Evolutionary conservation across 495 filamentous ascomycete species (phyloP).

Genomic region (Halenospora varia): DNA sequence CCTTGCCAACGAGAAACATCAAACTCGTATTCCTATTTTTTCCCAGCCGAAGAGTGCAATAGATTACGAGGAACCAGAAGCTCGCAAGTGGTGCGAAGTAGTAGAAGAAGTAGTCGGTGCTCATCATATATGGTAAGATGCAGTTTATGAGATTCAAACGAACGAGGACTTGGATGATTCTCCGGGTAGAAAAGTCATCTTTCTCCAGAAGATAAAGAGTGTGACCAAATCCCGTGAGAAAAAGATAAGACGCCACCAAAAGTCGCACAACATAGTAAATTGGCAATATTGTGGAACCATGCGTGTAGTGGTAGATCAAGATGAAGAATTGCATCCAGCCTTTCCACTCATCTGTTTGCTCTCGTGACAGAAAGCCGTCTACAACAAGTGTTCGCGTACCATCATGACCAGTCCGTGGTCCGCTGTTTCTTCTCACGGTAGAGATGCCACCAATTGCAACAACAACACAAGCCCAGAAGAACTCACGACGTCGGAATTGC

Average conservation of each 20-base stretch:
- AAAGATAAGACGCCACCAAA: constrained; percentile 56
- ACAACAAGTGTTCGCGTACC: constrained; percentile 10
- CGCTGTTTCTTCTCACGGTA: constrained; percentile 29
- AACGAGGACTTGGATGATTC: constrained; percentile 44
- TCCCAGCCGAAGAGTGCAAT: constrained; percentile 40
- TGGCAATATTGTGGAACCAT: constrained; percentile 43
- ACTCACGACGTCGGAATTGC: constrained; percentile 37
- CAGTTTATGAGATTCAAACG: constrained; percentile 53
- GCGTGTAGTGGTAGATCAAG: constrained; percentile 54
- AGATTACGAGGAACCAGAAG: constrained; percentile 59
- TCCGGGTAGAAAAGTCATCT: constrained; percentile 49
- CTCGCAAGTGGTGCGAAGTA: constrained; percentile 55
- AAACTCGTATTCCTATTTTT: constrained; percentile 36
- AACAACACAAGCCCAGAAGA: constrained; percentile 31
- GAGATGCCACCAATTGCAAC: constrained; percentile 35
- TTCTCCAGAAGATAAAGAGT: constrained; percentile 51
- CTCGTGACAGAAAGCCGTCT: constrained; percentile 41
- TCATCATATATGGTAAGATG: constrained; percentile 52
- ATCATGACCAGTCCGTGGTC: constrained; percentile 1
- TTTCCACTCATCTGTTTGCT: constrained; percentile 62
- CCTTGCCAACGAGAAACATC: constrained; percentile 43
- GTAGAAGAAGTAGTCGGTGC: constrained; percentile 53
- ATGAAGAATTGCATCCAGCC: constrained; percentile 60
- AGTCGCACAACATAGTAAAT: constrained; percentile 53
- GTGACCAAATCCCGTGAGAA: constrained; percentile 58